A percentile compares a stretch with the other conserved stretches of the same genome.
Conservation (phyloP, 2,329 filamentous ascomycete species). For the Myriangium duriaei region DNA sequence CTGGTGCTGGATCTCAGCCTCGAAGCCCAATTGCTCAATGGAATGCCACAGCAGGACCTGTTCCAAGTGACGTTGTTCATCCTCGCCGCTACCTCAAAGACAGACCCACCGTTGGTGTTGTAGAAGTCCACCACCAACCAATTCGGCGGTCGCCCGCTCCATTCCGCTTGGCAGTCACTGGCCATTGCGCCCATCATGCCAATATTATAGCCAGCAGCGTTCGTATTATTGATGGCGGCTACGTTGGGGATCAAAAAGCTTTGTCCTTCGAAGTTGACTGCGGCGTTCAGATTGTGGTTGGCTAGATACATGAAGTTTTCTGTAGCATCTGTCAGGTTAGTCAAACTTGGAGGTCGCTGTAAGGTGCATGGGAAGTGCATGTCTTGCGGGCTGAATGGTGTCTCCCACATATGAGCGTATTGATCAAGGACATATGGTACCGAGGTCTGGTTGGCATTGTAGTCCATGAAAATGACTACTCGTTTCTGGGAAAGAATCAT, state of each 20-base stretch:
- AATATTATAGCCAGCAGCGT: conserved; percentile 46
- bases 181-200: conserved; percentile 55
- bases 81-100: conserved; percentile 60
- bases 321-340: conserved; percentile 34
- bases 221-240: conserved; percentile 57
- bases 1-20: too few species aligned
- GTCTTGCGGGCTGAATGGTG: conserved; percentile 64
- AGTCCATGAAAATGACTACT: conserved; percentile 73
- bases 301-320: conserved; percentile 61
- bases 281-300: conserved; percentile 83
- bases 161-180: conserved; percentile 43
- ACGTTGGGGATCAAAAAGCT: conserved; percentile 60
- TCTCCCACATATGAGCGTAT: conserved; percentile 84
- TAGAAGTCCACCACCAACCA: conserved; percentile 79
- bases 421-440: conserved; percentile 84
- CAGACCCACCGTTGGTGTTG: conserved; percentile 56
- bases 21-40: too few species aligned
- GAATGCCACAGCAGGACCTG: conserved; percentile 48
- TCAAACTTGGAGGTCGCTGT: conserved; percentile 61
- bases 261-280: conserved; percentile 54
- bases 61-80: conserved; percentile 64
- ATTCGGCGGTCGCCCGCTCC: conserved; percentile 60
- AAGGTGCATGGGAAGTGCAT: conserved; percentile 63
- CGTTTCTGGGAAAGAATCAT: conserved; percentile 58
- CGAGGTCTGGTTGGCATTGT: conserved; percentile 62